Evolutionary conservation across 2,329 filamentous ascomycete genomes (phyloP), one percentile per base, ranked within the genome.

Genomic region (Penicillium freii): DNA sequence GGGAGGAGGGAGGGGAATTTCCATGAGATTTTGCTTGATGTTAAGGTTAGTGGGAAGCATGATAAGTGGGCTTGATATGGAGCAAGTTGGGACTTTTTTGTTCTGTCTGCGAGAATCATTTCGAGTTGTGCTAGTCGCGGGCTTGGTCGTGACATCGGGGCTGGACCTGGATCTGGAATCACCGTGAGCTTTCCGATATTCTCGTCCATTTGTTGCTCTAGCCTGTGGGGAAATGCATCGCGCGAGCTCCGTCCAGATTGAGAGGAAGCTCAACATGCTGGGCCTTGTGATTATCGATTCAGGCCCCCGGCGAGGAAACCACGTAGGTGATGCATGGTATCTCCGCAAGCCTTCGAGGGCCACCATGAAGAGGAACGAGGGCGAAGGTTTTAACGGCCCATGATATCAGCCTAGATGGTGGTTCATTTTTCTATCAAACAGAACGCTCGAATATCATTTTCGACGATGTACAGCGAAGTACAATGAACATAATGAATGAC

Each of bases 41-140:
- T 97, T 54, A 94, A 93, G 75, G 88, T 94, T 31, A 96, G 96
- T 79, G 87, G 87, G 55, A 96, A 96, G 78, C 92, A 96, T 76
- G 92, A 96, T 77, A 96, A 96, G 74, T 96, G 79, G 70, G 76
- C 76, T 44, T 77, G 70, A 66, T 43, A 31, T 23, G 19, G 9
- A 23, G 13, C 19, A 46, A 21, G 11, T 15, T 4, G 11, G 27
- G 17, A n/a, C 21, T 23, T 43, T 31, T 31, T 5, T 11, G n/a
- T 9, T 45, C 42, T 13, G 8, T 29, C 25, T 4, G 6, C 15
- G 40, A 27, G 15, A 43, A 43, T 43, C 7, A 8, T 9, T 44
- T 44, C 25, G 42, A 11, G 10, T 15, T 31, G n/a, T 46, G 27
- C 27, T 15, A 21, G 27, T 11, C 19, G 4, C 8, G 13, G 27